Base-by-base conservation (phyloP, 192 early-diverging fungal genomes). In the Rhizophagus prolifer region DNA sequence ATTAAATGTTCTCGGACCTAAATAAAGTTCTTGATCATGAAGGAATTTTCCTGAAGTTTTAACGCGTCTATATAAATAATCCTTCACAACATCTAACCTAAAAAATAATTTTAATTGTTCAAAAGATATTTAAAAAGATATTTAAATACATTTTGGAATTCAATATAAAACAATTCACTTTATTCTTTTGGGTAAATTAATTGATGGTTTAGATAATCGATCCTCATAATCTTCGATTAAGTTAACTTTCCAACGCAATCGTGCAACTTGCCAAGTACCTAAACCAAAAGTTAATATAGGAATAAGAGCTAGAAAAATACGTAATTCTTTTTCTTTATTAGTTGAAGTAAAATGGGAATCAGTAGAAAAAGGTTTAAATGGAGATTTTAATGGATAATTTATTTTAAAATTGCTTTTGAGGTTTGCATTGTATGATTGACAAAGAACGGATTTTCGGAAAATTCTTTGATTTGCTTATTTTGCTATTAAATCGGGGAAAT, bases 231-330 rank as follows among this genome's bases (percentile, higher is more conserved):
- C 84, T 54, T 94, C 89, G 62, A 97, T 95, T 61, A 96, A 84
- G 28, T 88, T 85, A 10, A 92, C 84, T 85, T 97, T 97, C 95
- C 95, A 97, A 59, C 89, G 88, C 60, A 97, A 85, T 23, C 96
- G 86, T 75, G 95, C 90, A 2, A 93, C 87, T 81, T 97, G 96
- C 96, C 95, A 95, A 10, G 90, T 90, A 4, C 94, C 94, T 3
- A 95, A 84, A 2, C 89, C 91, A 84, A 94, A 90, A 0, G 90
- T 85, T 66, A 87, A 81, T 50, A 89, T 81, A 1, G 90, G 90
- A 61, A 90, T 73, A 50, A 84, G 62, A 14, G 81, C 79, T 61
- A 84, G 9, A 23, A 67, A 41, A 38, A 67, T 67, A 44, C 41
- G 41, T 44, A 44, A 44, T 44, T 44, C 16, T 54, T 21, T 54